Conservation (phyloP, 2,329 filamentous ascomycete species). For the Stachybotrys elegans region DNA sequence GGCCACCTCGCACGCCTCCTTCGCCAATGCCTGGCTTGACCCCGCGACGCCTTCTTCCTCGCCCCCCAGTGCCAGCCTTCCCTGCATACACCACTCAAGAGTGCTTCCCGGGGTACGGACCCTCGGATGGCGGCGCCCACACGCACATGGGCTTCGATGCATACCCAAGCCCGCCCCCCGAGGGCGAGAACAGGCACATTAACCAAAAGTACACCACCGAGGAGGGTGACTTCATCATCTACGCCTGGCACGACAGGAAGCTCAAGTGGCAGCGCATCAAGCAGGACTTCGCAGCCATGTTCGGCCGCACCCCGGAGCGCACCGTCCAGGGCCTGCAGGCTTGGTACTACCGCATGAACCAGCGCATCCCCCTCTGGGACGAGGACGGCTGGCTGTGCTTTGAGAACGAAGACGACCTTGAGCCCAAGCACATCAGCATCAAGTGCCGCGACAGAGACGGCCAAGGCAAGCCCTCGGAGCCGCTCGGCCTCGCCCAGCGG, state of each 20-base stretch:
- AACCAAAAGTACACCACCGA: conserved; percentile 40
- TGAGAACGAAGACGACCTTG: conserved; percentile 31
- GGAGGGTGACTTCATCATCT: conserved; percentile 39
- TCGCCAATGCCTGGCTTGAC: conserved; percentile 21
- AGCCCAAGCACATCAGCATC: conserved; percentile 30
- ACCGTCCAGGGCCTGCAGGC: conserved; percentile 36
- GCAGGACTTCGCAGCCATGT: conserved; percentile 32
- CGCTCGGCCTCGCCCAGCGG: conserved; percentile 33
- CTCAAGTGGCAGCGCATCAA: conserved; percentile 36
- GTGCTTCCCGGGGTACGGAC: conserved; percentile 13
- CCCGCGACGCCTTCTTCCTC: background rate
- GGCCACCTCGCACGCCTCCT: conserved; percentile 20
- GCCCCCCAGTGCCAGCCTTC: too few species aligned
- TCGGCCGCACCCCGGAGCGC: conserved; percentile 30
- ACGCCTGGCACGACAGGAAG: conserved; percentile 38
- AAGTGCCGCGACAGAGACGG: conserved; percentile 33
- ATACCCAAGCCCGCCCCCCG: conserved; percentile 30
- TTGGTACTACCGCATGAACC: conserved; percentile 39
- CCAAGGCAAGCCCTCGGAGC: conserved; percentile 30
- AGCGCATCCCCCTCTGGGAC: conserved; percentile 34
- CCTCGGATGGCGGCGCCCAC: conserved; percentile 16
- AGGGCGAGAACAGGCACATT: conserved; percentile 32
- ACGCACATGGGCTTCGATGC: conserved; percentile 16
- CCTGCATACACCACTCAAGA: too few species aligned
- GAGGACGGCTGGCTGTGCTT: conserved; percentile 34